Evolutionary conservation across 495 filamentous ascomycete genomes (phyloP).

Genomic region (Penicillium goetzii): DNA sequence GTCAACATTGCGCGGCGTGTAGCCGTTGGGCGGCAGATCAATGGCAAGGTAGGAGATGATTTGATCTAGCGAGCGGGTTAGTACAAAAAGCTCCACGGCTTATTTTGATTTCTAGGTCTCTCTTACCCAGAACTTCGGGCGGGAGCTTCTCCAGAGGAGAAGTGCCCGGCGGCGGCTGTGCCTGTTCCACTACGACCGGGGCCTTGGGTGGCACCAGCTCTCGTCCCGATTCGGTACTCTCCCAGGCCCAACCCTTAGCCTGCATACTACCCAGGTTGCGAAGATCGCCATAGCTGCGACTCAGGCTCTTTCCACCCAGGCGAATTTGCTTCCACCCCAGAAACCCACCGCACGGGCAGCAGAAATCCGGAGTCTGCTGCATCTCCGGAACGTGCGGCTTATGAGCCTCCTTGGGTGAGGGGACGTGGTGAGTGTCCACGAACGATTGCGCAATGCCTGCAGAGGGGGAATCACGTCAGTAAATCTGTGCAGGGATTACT

Average conservation of each 20-base stretch:
- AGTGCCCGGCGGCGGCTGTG: slow-evolving; percentile 35
- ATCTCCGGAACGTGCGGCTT: slow-evolving; percentile 42
- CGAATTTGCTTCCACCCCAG: slow-evolving; percentile 74
- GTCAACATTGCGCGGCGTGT: slow-evolving; percentile 80
- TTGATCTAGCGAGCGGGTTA: slow-evolving; percentile 56
- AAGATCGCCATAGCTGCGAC: slow-evolving; percentile 74
- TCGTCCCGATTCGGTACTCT: slow-evolving; percentile 36
- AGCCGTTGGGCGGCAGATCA: slow-evolving; percentile 77
- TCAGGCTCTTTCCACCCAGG: slow-evolving; percentile 65
- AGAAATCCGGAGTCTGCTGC: slow-evolving; percentile 60
- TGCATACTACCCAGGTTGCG: slow-evolving; percentile 54
- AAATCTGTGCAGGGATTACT: neutral
- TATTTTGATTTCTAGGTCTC: slow-evolving; percentile 16
- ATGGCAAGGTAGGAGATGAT: slow-evolving; percentile 76
- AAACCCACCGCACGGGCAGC: slow-evolving; percentile 72
- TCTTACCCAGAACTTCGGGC: slow-evolving; percentile 73
- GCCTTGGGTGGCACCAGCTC: slow-evolving; percentile 33
- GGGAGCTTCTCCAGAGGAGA: slow-evolving; percentile 69
- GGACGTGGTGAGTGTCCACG: slow-evolving; percentile 65
- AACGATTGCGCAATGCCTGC: slow-evolving; percentile 71
- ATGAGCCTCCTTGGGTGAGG: slow-evolving; percentile 53
- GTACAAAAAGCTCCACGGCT: slow-evolving; percentile 13
- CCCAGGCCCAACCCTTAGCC: slow-evolving; percentile 60
- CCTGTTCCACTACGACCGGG: slow-evolving; percentile 35
- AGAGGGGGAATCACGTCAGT: slow-evolving; percentile 17